Evolutionary conservation across 805 yeast genomes (phyloP), one percentile per base, ranked within the genome.

Genomic region (Saccharomycopsis malanga): DNA sequence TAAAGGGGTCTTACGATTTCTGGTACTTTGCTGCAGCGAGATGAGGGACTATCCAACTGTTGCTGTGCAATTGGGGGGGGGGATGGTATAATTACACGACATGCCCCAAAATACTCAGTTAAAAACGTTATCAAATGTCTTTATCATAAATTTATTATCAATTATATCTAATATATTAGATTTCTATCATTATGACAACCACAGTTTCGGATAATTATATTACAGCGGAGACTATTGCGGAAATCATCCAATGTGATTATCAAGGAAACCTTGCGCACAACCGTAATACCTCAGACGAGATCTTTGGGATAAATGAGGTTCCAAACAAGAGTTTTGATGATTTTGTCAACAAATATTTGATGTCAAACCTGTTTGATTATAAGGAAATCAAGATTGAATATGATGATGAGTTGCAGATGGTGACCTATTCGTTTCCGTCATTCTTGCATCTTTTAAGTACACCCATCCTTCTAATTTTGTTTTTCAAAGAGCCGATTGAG

Each of bases 331-430:
- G 53, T 4, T 48, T 45, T 14, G 52, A 58, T 25, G 48, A 49
- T 32, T 59, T 57, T 45, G 44, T 57, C 4, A 48, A 52, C 1
- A 45, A 52, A n/a, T 46, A 43, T 41, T 25, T 46, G 7, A 10
- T 17, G 4, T 24, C 27, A 5, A 44, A 44, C 20, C 36, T 43
- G 17, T 50, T 46, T 40, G 43, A 50, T 17, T 46, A 36, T 21
- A 23, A 36, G n/a, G 46, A 49, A 12, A 44, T 50, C 12, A 50
- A 50, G 40, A 50, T 50, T 37, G 53, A 50, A 39, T 50, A 50
- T 22, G 48, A 43, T 32, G 53, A 50, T 22, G 49, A 50, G 15
- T 18, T 39, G 18, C 46, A 45, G 27, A 17, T 47, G 18, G 21
- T 50, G 27, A 38, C 43, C 1, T 50, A 50, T 17, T 40, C 50